Percentiles rank a stretch among this genome's conserved stretches.
Conservation (phyloP, 345 rosid genomes). For the Sonneratia caseolaris region DNA sequence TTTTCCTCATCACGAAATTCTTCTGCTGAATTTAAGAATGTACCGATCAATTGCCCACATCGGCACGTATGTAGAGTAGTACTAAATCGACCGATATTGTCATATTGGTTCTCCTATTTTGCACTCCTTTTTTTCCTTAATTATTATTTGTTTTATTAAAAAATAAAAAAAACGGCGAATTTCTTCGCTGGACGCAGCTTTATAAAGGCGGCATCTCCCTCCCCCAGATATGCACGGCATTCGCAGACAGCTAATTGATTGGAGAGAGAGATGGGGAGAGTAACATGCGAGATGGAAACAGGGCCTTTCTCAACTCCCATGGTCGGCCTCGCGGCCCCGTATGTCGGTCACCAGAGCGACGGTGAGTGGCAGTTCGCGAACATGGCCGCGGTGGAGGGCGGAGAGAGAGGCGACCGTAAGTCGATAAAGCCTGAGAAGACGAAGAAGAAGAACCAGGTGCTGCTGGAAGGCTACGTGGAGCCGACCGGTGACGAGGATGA, state of each 20-base stretch:
- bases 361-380: constrained; percentile 6
- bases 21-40: too few species aligned
- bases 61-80: too few species aligned
- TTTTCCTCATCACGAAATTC: too few species aligned
- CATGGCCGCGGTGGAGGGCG: neutral
- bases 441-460: constrained; percentile 74
- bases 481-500: constrained; percentile 37
- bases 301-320: constrained; percentile 15
- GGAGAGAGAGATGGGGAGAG: constrained; percentile 19
- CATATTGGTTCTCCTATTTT: too few species aligned
- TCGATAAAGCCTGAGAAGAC: constrained; percentile 5
- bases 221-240: neutral
- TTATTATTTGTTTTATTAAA: too few species aligned
- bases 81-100: too few species aligned
- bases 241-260: too few species aligned
- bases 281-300: constrained; percentile 17
- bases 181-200: constrained; percentile 14
- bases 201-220: constrained; percentile 18
- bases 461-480: constrained; percentile 77
- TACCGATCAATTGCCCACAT: too few species aligned
- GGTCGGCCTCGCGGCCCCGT: neutral
- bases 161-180: neutral
- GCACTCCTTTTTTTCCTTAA: too few species aligned
- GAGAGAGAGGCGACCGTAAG: constrained; percentile 5
- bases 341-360: constrained; percentile 2